Base-by-base conservation (phyloP, 2,329 filamentous ascomycete genomes). In the Aschersonia sp. region DNA sequence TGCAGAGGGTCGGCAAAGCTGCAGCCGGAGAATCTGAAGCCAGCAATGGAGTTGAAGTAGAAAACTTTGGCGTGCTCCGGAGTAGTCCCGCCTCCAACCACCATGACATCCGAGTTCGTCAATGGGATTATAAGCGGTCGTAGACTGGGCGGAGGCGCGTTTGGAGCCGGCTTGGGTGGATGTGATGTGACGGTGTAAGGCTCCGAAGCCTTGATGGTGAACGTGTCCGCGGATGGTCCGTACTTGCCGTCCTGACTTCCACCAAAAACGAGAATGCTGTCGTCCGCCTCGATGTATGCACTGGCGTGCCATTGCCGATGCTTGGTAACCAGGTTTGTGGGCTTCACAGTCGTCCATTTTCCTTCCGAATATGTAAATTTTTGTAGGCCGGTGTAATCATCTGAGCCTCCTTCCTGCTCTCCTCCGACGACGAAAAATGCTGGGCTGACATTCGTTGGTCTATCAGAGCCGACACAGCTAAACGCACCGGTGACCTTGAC, bases 361-460 rank as follows among this genome's bases (percentile, higher is more conserved):
- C 67, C 67, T 9, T 73, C 74, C 30, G 72, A 61, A 50, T 75
- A 80, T 0, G 69, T 74, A 54, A 67, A 80, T 56, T 75, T 78
- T 64, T 95, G 89, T 47, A 97, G 63, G 9, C 91, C 91, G 7
- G 77, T 67, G 59, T 92, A 94, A 45, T 69, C 66, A 0, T 67
- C 60, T 12, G 72, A 66, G 50, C 60, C 62, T 30, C 61, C 69
- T 42, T 38, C 7, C 3, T 7, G 12, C 35, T 12, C 35, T 12
- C 91, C 91, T 55, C 91, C 91, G 40, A 97, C 79, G 44, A 96
- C 74, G 60, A 84, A 95, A 31, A 96, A 72, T 30, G 75, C 84
- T 4, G 82, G 73, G 46, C 76, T 66, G 41, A 71, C 67, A 20
- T 72, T 60, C 52, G 84, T 73, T 28, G 73, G 73, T 29, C 82